phyloP scores from a whole-genome alignment of 495 filamentous ascomycete species.

The Aspergillus ellipticus region DNA sequence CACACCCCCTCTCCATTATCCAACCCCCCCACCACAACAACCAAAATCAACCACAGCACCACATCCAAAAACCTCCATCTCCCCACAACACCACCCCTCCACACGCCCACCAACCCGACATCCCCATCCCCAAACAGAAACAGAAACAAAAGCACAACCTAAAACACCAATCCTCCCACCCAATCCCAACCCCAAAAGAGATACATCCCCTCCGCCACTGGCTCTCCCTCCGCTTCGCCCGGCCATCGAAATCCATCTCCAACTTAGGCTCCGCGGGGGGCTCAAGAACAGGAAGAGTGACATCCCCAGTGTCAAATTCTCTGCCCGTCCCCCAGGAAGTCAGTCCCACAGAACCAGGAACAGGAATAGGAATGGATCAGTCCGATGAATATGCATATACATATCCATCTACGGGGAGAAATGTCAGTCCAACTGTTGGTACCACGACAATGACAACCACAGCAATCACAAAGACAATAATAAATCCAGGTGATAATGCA shows the following conservation, averaged over 20 bases:
- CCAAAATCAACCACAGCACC: not conserved
- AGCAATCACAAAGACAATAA: too few species aligned
- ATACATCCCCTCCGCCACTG: conserved; percentile 2
- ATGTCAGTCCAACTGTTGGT: too few species aligned
- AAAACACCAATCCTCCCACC: not conserved
- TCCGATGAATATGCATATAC: too few species aligned
- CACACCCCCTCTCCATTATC: too few species aligned
- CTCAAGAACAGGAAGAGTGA: not conserved
- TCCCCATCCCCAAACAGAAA: not conserved
- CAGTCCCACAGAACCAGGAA: too few species aligned
- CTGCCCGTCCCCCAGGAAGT: too few species aligned
- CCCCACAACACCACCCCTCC: not conserved
- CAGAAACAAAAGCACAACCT: not conserved
- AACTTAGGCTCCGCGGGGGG: not conserved
- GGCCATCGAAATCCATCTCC: not conserved
- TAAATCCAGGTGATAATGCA: too few species aligned
- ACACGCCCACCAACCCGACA: not conserved
- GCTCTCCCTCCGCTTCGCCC: not conserved
- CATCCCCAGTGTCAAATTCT: not conserved
- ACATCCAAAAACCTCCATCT: not conserved
- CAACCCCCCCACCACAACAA: not conserved
- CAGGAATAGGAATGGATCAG: too few species aligned
- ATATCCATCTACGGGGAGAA: too few species aligned
- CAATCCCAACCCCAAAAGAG: not conserved
- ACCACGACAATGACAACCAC: too few species aligned